Conservation (phyloP, 2,329 filamentous ascomycete species). For the Alternaria gansuensis region DNA sequence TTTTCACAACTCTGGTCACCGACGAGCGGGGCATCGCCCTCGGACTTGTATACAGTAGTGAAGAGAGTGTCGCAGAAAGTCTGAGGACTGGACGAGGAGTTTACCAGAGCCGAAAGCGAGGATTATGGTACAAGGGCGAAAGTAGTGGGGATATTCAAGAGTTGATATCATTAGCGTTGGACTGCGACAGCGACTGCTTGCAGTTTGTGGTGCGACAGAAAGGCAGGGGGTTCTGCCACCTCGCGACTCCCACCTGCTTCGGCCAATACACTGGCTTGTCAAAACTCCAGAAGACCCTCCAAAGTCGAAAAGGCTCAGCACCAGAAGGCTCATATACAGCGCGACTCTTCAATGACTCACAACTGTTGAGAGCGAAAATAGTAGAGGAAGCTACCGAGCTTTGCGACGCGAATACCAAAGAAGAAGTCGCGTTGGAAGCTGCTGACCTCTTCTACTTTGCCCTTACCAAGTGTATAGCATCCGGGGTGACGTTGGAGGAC, state of each 20-base stretch:
- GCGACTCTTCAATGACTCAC: constrained; percentile 88
- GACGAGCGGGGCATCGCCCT: constrained; percentile 86
- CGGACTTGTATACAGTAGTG: constrained; percentile 92
- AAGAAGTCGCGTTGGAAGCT: constrained; percentile 91
- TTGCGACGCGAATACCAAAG: constrained; percentile 81
- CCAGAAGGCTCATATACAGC: constrained; percentile 93
- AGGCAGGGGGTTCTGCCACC: constrained; percentile 89
- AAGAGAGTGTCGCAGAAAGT: constrained; percentile 87
- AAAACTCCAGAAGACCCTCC: constrained; percentile 85
- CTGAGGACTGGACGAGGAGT: constrained; percentile 83
- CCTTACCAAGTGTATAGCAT: constrained; percentile 83
- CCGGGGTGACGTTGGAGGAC: constrained; percentile 85
- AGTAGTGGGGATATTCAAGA: constrained; percentile 94
- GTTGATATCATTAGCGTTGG: constrained; percentile 81
- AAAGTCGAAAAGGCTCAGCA: constrained; percentile 81
- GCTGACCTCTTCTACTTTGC: constrained; percentile 97
- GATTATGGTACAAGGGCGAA: constrained; percentile 95
- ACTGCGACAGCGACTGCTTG: constrained; percentile 93
- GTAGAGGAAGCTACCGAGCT: constrained; percentile 98
- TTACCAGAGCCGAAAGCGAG: constrained; percentile 95
- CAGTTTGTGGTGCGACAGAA: constrained; percentile 90
- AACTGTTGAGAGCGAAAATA: constrained; percentile 91
- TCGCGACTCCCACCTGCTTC: constrained; percentile 92
- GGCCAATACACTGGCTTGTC: constrained; percentile 83
- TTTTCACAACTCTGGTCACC: constrained; percentile 89